phyloP scores from a whole-genome alignment of 441 rosid genomes.

The Corymbia citriodora region DNA sequence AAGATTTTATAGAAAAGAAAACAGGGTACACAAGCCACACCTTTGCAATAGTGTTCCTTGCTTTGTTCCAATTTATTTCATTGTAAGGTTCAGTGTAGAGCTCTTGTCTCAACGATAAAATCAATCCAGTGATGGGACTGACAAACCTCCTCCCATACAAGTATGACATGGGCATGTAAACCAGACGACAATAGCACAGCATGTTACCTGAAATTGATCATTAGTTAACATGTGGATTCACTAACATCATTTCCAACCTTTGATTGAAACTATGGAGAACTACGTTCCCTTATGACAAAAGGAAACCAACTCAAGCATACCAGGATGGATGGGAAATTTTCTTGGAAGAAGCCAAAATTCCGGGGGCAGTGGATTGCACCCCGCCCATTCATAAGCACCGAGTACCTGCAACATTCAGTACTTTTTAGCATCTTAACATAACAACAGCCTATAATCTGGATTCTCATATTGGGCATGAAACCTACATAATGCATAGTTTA shows the following conservation, averaged over 20 bases:
- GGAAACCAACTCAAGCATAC: conserved; percentile 1
- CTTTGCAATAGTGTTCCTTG: conserved; percentile 31
- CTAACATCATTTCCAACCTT: not conserved
- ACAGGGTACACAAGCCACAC: not conserved
- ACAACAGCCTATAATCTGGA: not conserved
- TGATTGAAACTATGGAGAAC: not conserved
- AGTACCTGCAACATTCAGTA: conserved; percentile 29
- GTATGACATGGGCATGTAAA: conserved; percentile 56
- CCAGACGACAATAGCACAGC: conserved; percentile 41
- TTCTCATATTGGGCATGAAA: not conserved
- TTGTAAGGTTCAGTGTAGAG: conserved; percentile 36
- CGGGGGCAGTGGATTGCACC: conserved; percentile 67
- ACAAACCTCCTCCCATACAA: conserved; percentile 50
- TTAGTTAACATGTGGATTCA: not conserved
- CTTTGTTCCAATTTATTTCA: conserved; percentile 39
- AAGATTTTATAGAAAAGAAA: not conserved
- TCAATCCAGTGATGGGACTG: conserved; percentile 31
- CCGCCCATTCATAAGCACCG: conserved; percentile 73
- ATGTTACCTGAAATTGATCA: conserved; percentile 24
- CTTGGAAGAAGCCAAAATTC: conserved; percentile 65
- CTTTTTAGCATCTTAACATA: not conserved
- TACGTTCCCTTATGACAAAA: not conserved
- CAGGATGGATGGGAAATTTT: conserved; percentile 45
- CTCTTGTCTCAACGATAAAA: conserved; percentile 34
- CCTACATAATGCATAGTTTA: not conserved